Base-by-base conservation (phyloP, 176 grass and related monocot genomes). In the Cenchrus purpureus region DNA sequence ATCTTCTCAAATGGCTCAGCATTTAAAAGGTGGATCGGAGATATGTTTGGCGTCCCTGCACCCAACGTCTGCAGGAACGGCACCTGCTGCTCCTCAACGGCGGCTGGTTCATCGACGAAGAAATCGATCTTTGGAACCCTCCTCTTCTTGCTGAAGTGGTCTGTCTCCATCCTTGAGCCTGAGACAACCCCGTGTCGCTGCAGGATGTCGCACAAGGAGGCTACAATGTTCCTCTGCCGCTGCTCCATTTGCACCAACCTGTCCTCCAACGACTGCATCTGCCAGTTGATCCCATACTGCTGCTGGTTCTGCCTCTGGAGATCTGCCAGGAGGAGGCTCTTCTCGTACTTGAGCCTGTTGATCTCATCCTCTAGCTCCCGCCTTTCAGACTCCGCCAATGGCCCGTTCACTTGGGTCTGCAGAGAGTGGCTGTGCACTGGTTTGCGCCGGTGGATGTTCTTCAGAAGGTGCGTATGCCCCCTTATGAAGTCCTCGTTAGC, bases 361-460 rank as follows among this genome's bases (percentile, higher is more conserved):
- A 98, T 93, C 86, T 98, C 95, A 5, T 91, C 92, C 80, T 95
- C 92, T 2, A 85, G 86, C 70, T 89, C 85, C 4, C 83, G 80
- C 60, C 89, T 79, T 58, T 95, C 89, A 0, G 89, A 16, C 13
- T 91, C 91, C 4, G 91, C 87, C 5, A 93, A 6, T 0, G 74
- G 74, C 6, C 82, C 77, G 63, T 82, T 90, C 52, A 85, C 62
- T 7, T 87, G 88, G 53, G 55, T 94, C 68, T 84, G 91, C 62
- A 32, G 13, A 13, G 93, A 90, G 82, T 97, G 95, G 83, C 95
- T 94, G 84, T 97, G 95, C 82, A 97, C 90, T 1, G 95, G 95
- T 22, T 97, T 97, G 60, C 95, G 90, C 31, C 95, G 74, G 69
- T 91, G 88, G 73, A 97, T 97, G 17, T 89, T 94, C 48, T 89